Evolutionary conservation across 2,329 filamentous ascomycete species (phyloP).

Genomic region (Penicillium corylophilum): DNA sequence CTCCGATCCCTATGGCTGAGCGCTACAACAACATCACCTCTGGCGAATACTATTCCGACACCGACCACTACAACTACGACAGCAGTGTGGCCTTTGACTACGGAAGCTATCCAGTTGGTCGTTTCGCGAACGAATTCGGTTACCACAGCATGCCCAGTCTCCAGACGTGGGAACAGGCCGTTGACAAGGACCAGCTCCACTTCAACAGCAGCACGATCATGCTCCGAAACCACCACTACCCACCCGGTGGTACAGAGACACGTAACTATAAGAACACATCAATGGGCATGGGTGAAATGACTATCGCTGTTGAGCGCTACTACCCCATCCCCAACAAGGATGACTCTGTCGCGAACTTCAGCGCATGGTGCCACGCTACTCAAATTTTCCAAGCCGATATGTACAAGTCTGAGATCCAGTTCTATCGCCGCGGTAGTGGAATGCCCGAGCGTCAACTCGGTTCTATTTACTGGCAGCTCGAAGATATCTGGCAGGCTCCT

Average conservation of each 20-base stretch:
- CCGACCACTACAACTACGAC: constrained; percentile 62
- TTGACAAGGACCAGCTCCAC: constrained; percentile 51
- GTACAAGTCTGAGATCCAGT: constrained; percentile 61
- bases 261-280: constrained; percentile 42
- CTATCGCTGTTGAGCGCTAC: constrained; percentile 54
- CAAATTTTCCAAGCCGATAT: constrained; percentile 65
- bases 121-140: constrained; percentile 65
- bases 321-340: constrained; percentile 57
- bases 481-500: constrained; percentile 65
- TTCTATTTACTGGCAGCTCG: constrained; percentile 64
- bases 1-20: constrained; percentile 54
- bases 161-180: constrained; percentile 57
- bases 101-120: constrained; percentile 56
- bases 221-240: constrained; percentile 61
- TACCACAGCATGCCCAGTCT: constrained; percentile 63
- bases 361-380: constrained; percentile 61
- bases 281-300: constrained; percentile 56
- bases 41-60: constrained; percentile 60
- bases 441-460: constrained; percentile 59
- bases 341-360: constrained; percentile 58
- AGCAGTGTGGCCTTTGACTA: constrained; percentile 54
- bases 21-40: constrained; percentile 56
- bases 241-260: constrained; percentile 50
- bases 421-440: constrained; percentile 61
- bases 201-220: constrained; percentile 59